phyloP scores from a whole-genome alignment of 306 rosid genomes.

The Glycine latifolia region DNA sequence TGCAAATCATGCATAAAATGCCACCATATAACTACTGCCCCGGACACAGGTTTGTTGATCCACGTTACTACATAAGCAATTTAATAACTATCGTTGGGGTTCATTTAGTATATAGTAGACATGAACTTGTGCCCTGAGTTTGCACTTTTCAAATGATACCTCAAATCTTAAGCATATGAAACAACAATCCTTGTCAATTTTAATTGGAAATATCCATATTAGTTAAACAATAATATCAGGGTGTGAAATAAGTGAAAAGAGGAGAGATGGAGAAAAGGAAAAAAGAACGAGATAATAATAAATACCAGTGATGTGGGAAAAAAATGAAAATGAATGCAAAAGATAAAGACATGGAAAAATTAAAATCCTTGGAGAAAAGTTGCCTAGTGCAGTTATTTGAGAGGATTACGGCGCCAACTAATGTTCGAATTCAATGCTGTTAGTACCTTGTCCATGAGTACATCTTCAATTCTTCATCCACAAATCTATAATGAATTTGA shows the following conservation, averaged over 20 bases:
- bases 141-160: too few relatives aligned
- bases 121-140: too few relatives aligned
- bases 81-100: neutral
- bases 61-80: too few relatives aligned
- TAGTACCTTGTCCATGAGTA: neutral
- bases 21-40: neutral
- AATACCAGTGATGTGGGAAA: neutral
- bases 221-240: too few relatives aligned
- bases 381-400: conserved; percentile 32
- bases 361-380: conserved; percentile 10
- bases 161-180: neutral
- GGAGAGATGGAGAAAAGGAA: too few relatives aligned
- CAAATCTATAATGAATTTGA: neutral
- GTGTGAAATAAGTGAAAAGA: too few relatives aligned
- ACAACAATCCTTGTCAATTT: neutral
- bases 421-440: conserved; percentile 28
- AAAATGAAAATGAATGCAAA: neutral
- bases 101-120: neutral
- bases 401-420: conserved; percentile 31
- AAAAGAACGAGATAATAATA: neutral
- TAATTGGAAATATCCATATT: neutral
- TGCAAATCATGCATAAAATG: neutral
- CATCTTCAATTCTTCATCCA: neutral
- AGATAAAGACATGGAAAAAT: neutral
- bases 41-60: neutral